Evolutionary conservation across 192 early-diverging fungal genomes (phyloP), one percentile per base, ranked within the genome.

Genomic region (Coemansia asiatica): DNA sequence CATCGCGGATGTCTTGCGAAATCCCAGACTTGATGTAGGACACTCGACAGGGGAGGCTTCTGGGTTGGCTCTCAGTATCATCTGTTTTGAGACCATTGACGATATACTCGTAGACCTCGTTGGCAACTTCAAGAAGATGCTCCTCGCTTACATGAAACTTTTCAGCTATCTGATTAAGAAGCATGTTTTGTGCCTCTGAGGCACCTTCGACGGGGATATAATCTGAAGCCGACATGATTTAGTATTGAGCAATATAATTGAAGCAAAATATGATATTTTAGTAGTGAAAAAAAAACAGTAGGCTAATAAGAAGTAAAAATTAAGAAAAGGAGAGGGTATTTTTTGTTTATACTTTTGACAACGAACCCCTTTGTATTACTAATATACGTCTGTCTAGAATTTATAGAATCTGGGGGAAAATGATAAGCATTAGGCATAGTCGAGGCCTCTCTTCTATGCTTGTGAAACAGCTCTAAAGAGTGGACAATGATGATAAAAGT

Each of bases 121-220:
- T 21, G 22, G 71, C 60, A 6, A 79, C 36, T 10, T 63, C 64
- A 1, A 21, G 9, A 8, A 79, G 71, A 21, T 71, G 56, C 28
- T 49, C 18, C 12, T 70, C 67, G 12, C 23, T 64, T 13, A 70
- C 38, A 15, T 49, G 35, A 18, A 79, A 73, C 61, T 67, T 67
- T 9, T 18, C 21, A 0, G 71, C 60, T 9, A 79, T 74, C 19
- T 67, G 51, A 21, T 29, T 40, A 2, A 79, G 33, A 13, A 79
- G 63, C 18, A 57, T 40, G 68, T 74, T 70, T 47, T 79, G 76
- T 36, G 67, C 76, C 16, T 44, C 55, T 0, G 71, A 47, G 1
- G 76, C 76, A 15, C 65, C 71, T 2, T 50, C 8, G 50, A 79
- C 72, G 1, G 58, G 58, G 13, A 28, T 46, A 28, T 58, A 74